Conservation (phyloP, 495 filamentous ascomycete species). For the Chlorociboria aeruginascens region DNA sequence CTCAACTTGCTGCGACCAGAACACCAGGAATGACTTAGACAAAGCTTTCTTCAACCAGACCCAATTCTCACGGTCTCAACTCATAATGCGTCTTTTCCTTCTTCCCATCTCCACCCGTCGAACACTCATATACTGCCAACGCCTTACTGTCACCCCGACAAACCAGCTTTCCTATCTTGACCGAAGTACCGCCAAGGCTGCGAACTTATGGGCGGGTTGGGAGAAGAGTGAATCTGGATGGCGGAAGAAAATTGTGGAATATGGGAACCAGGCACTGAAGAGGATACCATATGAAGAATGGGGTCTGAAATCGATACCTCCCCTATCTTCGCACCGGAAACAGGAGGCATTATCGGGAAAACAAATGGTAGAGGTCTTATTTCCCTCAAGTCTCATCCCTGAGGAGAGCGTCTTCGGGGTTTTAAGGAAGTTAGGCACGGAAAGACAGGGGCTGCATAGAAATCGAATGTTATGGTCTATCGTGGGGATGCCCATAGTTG, state of each 20-base stretch:
- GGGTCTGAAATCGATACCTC: constrained; percentile 87
- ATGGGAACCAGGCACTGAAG: constrained; percentile 75
- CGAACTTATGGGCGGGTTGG: constrained; percentile 71
- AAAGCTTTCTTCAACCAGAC: neutral
- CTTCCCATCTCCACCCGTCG: constrained; percentile 86
- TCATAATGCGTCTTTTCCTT: constrained; percentile 80
- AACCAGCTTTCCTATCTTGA: constrained; percentile 46
- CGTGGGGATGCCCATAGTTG: constrained; percentile 69
- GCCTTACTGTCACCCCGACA: constrained; percentile 36
- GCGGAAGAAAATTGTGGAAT: constrained; percentile 74
- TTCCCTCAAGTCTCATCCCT: constrained; percentile 57
- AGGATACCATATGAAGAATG: constrained; percentile 95
- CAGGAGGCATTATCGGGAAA: constrained; percentile 50
- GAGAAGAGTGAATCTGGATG: constrained; percentile 73
- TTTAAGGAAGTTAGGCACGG: constrained; percentile 56
- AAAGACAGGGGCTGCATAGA: constrained; percentile 66
- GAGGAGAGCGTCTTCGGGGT: constrained; percentile 45
- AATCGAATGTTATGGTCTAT: constrained; percentile 69
- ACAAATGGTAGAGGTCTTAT: constrained; percentile 63
- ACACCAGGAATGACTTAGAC: constrained; percentile 8
- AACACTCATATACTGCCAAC: constrained; percentile 88
- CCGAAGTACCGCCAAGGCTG: constrained; percentile 51
- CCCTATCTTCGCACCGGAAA: constrained; percentile 54
- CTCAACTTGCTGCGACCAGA: neutral
- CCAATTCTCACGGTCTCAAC: neutral